Evolutionary conservation across 2,329 filamentous ascomycete species (phyloP).

Genomic region (Emergomyces africanus): DNA sequence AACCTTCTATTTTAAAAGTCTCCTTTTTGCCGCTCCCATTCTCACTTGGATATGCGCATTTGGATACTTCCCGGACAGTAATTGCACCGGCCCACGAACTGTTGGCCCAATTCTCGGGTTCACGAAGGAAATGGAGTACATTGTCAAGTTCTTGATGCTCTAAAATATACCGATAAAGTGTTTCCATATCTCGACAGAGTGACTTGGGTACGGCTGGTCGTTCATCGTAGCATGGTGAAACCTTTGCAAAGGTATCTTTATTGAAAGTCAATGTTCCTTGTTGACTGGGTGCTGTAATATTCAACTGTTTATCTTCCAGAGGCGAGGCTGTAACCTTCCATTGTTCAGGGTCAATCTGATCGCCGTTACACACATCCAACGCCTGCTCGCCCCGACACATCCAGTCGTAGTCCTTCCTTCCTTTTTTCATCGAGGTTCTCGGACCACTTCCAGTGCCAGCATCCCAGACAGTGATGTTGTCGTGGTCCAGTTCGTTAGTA

Average conservation of each 20-base stretch:
- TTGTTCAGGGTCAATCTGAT: background rate
- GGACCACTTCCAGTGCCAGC: background rate
- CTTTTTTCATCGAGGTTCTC: background rate
- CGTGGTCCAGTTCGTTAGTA: background rate
- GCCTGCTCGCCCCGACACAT: background rate
- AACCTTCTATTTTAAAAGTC: background rate
- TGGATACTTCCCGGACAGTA: background rate
- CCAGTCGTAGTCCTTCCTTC: background rate
- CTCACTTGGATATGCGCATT: background rate
- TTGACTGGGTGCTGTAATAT: background rate
- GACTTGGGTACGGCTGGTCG: background rate
- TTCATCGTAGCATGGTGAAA: background rate
- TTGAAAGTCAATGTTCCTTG: background rate
- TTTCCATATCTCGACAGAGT: background rate
- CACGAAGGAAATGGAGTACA: background rate
- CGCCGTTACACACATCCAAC: background rate
- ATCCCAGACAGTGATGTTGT: background rate
- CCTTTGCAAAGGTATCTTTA: background rate
- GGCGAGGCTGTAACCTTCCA: background rate
- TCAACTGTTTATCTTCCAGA: background rate
- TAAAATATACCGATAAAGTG: background rate
- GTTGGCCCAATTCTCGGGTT: background rate
- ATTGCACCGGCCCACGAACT: background rate
- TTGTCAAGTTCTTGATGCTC: background rate
- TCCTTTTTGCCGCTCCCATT: background rate